Conservation (phyloP, 306 rosid species). For the Sesbania bispinosa region DNA sequence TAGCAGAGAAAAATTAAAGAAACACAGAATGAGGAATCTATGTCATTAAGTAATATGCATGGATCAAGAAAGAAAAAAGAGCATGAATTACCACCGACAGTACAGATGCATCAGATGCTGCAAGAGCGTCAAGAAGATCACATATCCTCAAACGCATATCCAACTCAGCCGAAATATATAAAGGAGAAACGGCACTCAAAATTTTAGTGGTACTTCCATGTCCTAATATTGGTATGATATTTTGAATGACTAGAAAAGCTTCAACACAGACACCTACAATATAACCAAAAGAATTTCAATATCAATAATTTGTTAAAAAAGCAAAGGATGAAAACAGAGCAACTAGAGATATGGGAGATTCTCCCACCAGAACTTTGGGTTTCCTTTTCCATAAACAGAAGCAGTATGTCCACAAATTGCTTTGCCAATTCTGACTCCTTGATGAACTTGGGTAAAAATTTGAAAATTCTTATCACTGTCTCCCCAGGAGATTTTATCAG, state of each 20-base stretch:
- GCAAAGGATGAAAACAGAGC: background rate
- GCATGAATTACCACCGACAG: conserved; percentile 52
- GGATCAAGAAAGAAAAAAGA: conserved; percentile 17
- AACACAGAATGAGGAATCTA: background rate
- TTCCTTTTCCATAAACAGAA: conserved; percentile 56
- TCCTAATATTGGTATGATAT: conserved; percentile 57
- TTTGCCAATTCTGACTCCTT: conserved; percentile 53
- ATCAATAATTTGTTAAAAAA: background rate
- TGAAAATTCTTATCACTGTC: conserved; percentile 57
- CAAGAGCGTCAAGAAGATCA: conserved; percentile 71
- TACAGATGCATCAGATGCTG: conserved; percentile 57
- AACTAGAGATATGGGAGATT: conserved; percentile 6
- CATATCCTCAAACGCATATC: conserved; percentile 69
- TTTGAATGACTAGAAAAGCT: conserved; percentile 57
- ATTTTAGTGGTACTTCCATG: conserved; percentile 50
- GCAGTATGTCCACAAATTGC: conserved; percentile 64
- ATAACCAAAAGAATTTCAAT: conserved; percentile 24
- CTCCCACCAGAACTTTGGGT: conserved; percentile 57
- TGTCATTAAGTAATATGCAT: conserved; percentile 1
- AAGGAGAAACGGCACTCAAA: conserved; percentile 58
- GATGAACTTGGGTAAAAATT: conserved; percentile 61
- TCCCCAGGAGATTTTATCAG: conserved; percentile 72
- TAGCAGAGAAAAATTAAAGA: background rate
- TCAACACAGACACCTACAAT: conserved; percentile 62
- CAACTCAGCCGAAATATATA: conserved; percentile 58